Evolutionary conservation across 1,284 basidiomycete genomes (phyloP).

Genomic region (Naganishia sp.): DNA sequence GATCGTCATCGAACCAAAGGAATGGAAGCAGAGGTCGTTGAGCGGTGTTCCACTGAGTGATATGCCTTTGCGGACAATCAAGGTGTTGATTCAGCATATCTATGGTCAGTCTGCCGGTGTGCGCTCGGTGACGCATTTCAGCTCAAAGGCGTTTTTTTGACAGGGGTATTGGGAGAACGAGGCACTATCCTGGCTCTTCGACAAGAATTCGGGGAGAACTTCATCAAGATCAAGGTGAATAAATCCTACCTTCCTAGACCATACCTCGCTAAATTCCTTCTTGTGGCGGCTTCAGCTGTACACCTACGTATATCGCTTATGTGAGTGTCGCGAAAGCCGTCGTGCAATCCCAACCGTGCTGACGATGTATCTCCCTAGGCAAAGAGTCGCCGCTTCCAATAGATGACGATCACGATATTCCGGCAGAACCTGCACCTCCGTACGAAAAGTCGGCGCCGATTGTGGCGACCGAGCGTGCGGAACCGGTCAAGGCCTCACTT

Average conservation of each 20-base stretch:
- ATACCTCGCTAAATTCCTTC: neutral
- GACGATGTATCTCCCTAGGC: slow-evolving; percentile 24
- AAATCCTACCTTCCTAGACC: neutral
- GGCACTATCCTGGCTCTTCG: slow-evolving; percentile 16
- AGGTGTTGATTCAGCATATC: slow-evolving; percentile 94
- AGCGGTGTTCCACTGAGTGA: slow-evolving; percentile 92
- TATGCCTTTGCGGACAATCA: slow-evolving; percentile 95
- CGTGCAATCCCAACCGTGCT: slow-evolving; percentile 55
- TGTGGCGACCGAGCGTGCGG: neutral
- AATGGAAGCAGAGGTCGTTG: slow-evolving; percentile 88
- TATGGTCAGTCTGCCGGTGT: slow-evolving; percentile 67
- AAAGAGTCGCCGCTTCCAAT: slow-evolving; percentile 57
- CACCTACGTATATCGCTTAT: slow-evolving; percentile 62
- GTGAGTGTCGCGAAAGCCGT: slow-evolving; percentile 69
- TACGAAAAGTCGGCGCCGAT: slow-evolving; percentile 3
- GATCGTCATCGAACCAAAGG: slow-evolving; percentile 88
- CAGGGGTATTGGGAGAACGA: slow-evolving; percentile 22
- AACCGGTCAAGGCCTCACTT: slow-evolving; percentile 11
- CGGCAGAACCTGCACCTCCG: slow-evolving; percentile 26
- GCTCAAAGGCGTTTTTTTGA: neutral
- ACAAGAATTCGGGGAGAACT: slow-evolving; percentile 14
- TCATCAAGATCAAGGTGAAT: slow-evolving; percentile 9
- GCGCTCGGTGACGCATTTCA: neutral
- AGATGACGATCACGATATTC: slow-evolving; percentile 59
- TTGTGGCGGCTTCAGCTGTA: slow-evolving; percentile 40